Evolutionary conservation across 345 rosid species (phyloP), one percentile per base, ranked within the genome.

Genomic region (Eutrema japonicum): DNA sequence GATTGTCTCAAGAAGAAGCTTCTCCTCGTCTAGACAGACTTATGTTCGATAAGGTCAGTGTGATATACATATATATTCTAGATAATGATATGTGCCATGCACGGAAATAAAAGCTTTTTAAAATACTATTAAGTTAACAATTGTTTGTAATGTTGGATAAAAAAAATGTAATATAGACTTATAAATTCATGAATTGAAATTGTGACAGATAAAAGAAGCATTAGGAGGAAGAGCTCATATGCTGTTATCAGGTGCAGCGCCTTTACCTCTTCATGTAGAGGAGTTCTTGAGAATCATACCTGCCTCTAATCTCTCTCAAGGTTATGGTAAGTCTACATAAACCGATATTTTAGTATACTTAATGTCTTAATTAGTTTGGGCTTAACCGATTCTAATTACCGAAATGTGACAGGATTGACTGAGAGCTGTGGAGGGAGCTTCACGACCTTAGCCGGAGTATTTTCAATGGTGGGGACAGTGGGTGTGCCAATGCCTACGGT

Each of bases 391-490:
- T 62, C 30, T 33, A 30, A 7, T 43, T 51, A 33, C 59, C 40
- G 42, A 14, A 74, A 66, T 59, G 22, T 78, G 61, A 71, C 45
- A 94, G 98, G 99, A 64, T 87, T 95, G 48, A 92, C 99, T 8
- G 97, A 92, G 82, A 95, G 96, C 66, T 87, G 93, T 38, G 92
- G 92, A 36, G 99, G 99, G 16, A 88, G 93, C 73, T 87, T 90
- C 56, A 83, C 97, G 66, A 86, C 97, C 5, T 70, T 95, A 41
- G 88, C 89, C 36, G 81, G 91, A 77, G 86, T 90, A 32, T 88
- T 71, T 75, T 82, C 93, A 1, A 95, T 95, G 99, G 63, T 86
- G 52, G 97, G 99, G 50, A 92, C 97, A 29, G 99, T 92, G 6
- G 97, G 99, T 35, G 87, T 95, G 22, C 99, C 99, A 14, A 80